Conservation (phyloP, 2,329 filamentous ascomycete genomes). For the Catunica adiposa region DNA sequence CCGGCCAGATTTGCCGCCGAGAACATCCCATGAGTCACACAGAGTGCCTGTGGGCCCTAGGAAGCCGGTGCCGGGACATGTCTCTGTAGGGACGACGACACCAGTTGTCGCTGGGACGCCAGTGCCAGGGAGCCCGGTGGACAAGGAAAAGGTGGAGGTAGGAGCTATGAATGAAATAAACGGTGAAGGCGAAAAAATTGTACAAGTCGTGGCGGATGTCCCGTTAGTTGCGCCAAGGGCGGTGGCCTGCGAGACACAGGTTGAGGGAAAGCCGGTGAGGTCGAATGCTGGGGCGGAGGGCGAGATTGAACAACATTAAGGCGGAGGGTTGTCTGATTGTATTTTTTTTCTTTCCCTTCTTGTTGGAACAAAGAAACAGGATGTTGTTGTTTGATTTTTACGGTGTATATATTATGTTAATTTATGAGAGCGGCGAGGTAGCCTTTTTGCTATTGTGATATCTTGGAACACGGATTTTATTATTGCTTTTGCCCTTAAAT, state of each 20-base stretch:
- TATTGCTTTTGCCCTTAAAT: no score
- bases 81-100: conserved; percentile 6
- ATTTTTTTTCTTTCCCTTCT: no score
- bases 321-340: no score
- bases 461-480: no score
- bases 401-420: no score
- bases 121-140: not conserved
- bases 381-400: no score
- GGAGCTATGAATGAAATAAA: no score
- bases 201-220: not conserved
- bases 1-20: conserved; percentile 7
- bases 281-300: not conserved
- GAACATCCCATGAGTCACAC: conserved; percentile 7
- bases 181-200: not conserved
- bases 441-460: no score
- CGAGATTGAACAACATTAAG: no score
- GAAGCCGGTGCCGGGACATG: conserved; percentile 9
- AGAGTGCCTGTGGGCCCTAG: conserved; percentile 1
- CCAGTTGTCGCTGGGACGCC: conserved; percentile 6
- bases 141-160: no score
- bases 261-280: not conserved
- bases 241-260: not conserved
- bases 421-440: no score
- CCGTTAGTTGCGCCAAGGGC: not conserved
- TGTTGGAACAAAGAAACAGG: no score